Base-by-base conservation (phyloP, 768 basidiomycete genomes). In the Suillus tomentosus region DNA sequence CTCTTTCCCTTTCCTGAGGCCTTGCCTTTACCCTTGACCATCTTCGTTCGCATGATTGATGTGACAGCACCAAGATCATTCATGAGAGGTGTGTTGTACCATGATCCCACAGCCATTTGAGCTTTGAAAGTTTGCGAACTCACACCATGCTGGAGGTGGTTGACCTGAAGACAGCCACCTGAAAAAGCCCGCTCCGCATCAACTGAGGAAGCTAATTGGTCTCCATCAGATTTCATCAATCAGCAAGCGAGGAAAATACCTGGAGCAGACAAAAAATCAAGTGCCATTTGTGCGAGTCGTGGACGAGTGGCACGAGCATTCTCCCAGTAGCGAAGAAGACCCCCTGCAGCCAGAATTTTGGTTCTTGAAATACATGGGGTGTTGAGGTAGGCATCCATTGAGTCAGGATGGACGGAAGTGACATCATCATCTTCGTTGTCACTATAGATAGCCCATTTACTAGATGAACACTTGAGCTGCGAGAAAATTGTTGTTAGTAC, bases 121-220 rank as follows among this genome's bases (percentile, higher is more conserved):
- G 27, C 27, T 27, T 27, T 27, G 27, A 27, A 27, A 27, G 27
- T 27, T 27, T 27, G 27, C 3, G 27, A 27, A 27, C 27, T 27
- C 27, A 27, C 27, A 27, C 27, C 27, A 27, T 27, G 27, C 27
- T 27, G 27, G 27, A 27, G 27, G 27, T 27, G 27, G 27, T 27
- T 27, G 27, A 27, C 27, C 27, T 27, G 73, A 5, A 72, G 66
- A 7, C 69, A 65, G 5, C 76, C 77, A 48, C 66, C 67, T 37
- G 77, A 78, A 67, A 79, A 79, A 31, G 77, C 73, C 45, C 69
- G 69, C 60, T 79, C 77, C n/a, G 74, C 76, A 71, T 78, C 77
- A 55, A 78, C 77, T 36, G 77, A 78, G 14, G 67, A 67, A 31
- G 65, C 64, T 68, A 22, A 45, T 45, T 45, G 42, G 42, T 43